A percentile compares a stretch with the other conserved stretches of the same genome.
phyloP scores from a whole-genome alignment of 805 yeast genomes.

The Saccharomycodes ludwigii region DNA sequence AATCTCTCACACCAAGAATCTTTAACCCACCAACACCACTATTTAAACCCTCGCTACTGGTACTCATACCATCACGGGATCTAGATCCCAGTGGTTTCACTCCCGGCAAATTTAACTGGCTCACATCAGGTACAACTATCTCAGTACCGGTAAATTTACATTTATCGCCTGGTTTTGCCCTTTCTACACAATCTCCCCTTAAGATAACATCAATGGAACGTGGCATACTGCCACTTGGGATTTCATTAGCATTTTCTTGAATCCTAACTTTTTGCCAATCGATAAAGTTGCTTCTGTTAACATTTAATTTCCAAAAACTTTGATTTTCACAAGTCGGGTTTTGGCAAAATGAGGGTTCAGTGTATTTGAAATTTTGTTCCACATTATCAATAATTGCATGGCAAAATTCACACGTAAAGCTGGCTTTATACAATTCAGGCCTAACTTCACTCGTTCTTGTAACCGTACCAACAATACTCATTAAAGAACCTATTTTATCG shows the following conservation, averaged over 20 bases:
- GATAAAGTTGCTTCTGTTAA: slow-evolving; percentile 72
- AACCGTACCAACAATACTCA: slow-evolving; percentile 86
- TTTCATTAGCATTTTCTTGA: slow-evolving; percentile 92
- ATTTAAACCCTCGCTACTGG: slow-evolving; percentile 49
- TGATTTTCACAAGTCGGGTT: slow-evolving; percentile 82
- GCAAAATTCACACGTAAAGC: slow-evolving; percentile 84
- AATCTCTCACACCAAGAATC: slow-evolving; percentile 86
- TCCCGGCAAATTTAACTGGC: slow-evolving; percentile 92
- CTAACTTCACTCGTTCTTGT: slow-evolving; percentile 94
- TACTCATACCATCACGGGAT: slow-evolving; percentile 39
- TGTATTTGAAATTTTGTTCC: slow-evolving; percentile 85
- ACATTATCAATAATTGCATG: slow-evolving; percentile 75
- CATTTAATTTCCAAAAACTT: slow-evolving; percentile 71
- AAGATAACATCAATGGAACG: slow-evolving; percentile 85
- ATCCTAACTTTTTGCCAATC: slow-evolving; percentile 96
- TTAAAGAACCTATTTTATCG: slow-evolving; percentile 73
- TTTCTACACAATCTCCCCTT: slow-evolving; percentile 88
- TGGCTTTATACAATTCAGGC: slow-evolving; percentile 77
- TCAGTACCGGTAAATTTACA: slow-evolving; percentile 90
- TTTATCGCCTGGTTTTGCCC: slow-evolving; percentile 95
- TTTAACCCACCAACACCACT: slow-evolving; percentile 78
- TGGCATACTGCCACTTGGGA: slow-evolving; percentile 98
- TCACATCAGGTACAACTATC: slow-evolving; percentile 83
- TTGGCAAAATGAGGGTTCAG: slow-evolving; percentile 90
- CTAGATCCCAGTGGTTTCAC: slow-evolving; percentile 74